phyloP scores from a whole-genome alignment of 169 alveolate genomes.

The Plasmodium gonderi region DNA sequence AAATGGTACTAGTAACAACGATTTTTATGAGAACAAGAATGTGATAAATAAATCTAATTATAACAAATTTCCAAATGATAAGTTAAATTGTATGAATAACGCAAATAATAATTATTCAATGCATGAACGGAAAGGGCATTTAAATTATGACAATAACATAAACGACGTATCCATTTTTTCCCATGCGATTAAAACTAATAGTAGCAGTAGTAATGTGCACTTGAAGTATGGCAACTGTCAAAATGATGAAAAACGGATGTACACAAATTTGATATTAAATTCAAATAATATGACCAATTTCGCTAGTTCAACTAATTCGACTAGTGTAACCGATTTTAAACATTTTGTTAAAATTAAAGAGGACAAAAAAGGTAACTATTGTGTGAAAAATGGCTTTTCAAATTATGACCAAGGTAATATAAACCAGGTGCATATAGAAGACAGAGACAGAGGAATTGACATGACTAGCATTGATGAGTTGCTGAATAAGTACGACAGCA shows the following conservation, averaged over 20 bases:
- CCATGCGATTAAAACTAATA: background rate
- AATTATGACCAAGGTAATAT: background rate
- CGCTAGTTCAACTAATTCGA: background rate
- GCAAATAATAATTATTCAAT: conserved; percentile 5
- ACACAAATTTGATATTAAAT: conserved; percentile 2
- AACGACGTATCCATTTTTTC: background rate
- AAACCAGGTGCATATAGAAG: background rate
- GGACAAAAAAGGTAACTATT: background rate
- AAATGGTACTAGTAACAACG: background rate
- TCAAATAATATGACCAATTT: conserved; percentile 5
- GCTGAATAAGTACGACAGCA: background rate
- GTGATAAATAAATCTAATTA: background rate
- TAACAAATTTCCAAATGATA: background rate
- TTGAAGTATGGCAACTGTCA: background rate
- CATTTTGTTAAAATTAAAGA: background rate
- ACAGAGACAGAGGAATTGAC: background rate
- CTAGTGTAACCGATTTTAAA: background rate
- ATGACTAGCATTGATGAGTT: conserved; percentile 14
- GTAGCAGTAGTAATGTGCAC: background rate
- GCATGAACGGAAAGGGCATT: background rate
- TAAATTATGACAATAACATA: conserved; percentile 19
- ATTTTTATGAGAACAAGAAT: conserved; percentile 4
- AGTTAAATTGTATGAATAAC: background rate
- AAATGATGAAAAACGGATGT: conserved; percentile 19
- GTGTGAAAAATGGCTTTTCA: conserved; percentile 11